Base-by-base conservation (phyloP, 2,329 filamentous ascomycete species). In the Trichoderma sp. region DNA sequence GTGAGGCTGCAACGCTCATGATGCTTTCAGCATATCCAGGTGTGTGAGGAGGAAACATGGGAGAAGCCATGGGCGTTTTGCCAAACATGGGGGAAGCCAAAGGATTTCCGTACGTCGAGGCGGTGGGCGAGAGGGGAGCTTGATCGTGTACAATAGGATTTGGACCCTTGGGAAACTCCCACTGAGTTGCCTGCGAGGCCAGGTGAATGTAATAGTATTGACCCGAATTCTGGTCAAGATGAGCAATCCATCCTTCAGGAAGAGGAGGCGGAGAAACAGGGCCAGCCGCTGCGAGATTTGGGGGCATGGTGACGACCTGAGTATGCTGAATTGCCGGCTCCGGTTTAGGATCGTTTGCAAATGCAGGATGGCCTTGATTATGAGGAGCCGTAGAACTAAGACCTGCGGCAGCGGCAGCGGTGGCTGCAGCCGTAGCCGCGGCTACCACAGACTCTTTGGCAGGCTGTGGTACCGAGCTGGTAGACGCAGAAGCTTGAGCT, bases 151-250 rank as follows among this genome's bases (percentile, higher is more conserved):
- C 93, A 68, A 98, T 86, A 1, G 95, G 95, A 28, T 94, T 97
- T 0, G 95, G 95, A 0, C 95, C 95, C 82, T 98, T 98, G 32
- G 96, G 96, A 76, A 98, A 98, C 78, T 99, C 96, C 96, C 96
- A 99, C 79, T 99, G 96, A 0, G 96, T 99, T 3, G 95, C 94
- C 79, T 98, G 96, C 0, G 93, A 95, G 1, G 95, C 93, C 34
- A 99, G 87, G 80, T 99, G 96, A 72, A 99, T 99, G 78, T 99
- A 99, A 81, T 99, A 99, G 82, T 98, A 99, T 79, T 98, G 95
- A 1, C 96, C 96, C 2, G 95, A 98, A 79, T 93, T 97, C 75
- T 94, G 93, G 79, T 99, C 96, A 5, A 98, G 86, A 80, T 98
- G 96, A 23, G 96, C 94, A 78, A 99, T 98, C 96, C 96, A 99